phyloP scores from a whole-genome alignment of 495 filamentous ascomycete genomes.

The Bacidia gigantensis region DNA sequence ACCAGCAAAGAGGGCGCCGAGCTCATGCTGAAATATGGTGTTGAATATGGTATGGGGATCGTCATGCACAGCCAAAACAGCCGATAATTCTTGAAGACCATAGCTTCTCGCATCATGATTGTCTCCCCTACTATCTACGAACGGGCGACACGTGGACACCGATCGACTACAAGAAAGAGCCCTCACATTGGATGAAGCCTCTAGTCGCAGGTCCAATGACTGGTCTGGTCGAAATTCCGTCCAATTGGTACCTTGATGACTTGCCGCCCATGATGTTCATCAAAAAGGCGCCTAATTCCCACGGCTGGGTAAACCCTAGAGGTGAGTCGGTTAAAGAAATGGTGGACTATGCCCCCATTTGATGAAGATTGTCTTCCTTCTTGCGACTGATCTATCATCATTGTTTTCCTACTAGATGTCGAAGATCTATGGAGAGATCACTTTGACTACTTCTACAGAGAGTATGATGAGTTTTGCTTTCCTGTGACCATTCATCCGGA shows the following conservation, averaged over 20 bases:
- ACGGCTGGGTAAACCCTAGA: constrained; percentile 47
- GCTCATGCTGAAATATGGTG: constrained; percentile 51
- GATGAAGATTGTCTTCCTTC: too few relatives aligned
- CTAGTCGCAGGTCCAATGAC: constrained; percentile 38
- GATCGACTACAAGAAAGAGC: constrained; percentile 45
- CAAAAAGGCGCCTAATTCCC: constrained; percentile 43
- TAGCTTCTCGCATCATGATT: constrained; percentile 53
- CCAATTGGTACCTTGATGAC: constrained; percentile 58
- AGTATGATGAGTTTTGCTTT: constrained; percentile 59
- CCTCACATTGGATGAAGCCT: constrained; percentile 55
- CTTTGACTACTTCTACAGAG: constrained; percentile 56
- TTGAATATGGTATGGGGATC: constrained; percentile 38
- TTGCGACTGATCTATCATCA: too few relatives aligned
- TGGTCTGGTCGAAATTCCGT: constrained; percentile 51
- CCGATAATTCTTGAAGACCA: constrained; percentile 31
- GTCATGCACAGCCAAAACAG: background rate
- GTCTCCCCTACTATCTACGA: constrained; percentile 50
- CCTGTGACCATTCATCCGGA: constrained; percentile 60
- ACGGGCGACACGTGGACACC: constrained; percentile 49
- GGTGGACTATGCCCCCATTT: too few relatives aligned
- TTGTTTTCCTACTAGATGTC: too few relatives aligned
- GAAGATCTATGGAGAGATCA: constrained; percentile 50
- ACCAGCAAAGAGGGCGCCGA: constrained; percentile 52
- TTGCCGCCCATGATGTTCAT: constrained; percentile 50
- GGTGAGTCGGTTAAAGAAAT: constrained; percentile 23